Evolutionary conservation across 1,284 basidiomycete genomes (phyloP).

Genomic region (Malassezia brasiliensis): DNA sequence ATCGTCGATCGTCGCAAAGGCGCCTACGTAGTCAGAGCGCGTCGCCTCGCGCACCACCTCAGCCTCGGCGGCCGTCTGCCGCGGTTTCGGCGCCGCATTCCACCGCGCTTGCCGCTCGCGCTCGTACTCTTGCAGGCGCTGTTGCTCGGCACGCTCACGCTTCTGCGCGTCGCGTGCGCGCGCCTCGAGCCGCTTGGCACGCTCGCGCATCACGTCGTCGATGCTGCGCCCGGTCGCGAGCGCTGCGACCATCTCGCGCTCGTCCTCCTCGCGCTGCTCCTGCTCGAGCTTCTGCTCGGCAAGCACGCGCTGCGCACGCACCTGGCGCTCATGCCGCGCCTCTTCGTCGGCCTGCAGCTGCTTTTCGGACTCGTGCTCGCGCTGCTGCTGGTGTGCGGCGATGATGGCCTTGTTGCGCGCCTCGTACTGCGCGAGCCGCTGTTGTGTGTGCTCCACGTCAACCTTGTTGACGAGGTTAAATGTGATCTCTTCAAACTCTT

Average conservation of each 20-base stretch:
- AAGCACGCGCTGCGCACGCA: constrained; percentile 27
- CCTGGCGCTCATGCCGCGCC: constrained; percentile 25
- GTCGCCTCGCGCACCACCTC: constrained; percentile 4
- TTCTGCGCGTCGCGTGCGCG: constrained; percentile 10
- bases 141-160: constrained; percentile 11
- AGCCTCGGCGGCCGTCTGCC: constrained; percentile 18
- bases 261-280: constrained; percentile 26
- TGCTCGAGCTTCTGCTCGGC: constrained; percentile 33
- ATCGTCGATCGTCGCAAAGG: constrained; percentile 35
- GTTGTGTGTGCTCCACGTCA: constrained; percentile 74
- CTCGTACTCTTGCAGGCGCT: constrained; percentile 25
- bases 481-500: constrained; percentile 89
- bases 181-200: constrained; percentile 18
- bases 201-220: constrained; percentile 26
- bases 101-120: constrained; percentile 18
- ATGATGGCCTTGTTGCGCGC: constrained; percentile 46
- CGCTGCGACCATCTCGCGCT: constrained; percentile 32
- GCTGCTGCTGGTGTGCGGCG: constrained; percentile 24
- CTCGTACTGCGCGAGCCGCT: constrained; percentile 67
- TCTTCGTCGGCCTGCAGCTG: constrained; percentile 30
- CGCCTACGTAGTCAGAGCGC: constrained; percentile 32
- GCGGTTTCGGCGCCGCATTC: constrained; percentile 15
- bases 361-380: constrained; percentile 31
- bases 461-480: constrained; percentile 93
- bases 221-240: constrained; percentile 34